Conservation (phyloP, 148 eudicot species). For the Heliosperma pusillum region DNA sequence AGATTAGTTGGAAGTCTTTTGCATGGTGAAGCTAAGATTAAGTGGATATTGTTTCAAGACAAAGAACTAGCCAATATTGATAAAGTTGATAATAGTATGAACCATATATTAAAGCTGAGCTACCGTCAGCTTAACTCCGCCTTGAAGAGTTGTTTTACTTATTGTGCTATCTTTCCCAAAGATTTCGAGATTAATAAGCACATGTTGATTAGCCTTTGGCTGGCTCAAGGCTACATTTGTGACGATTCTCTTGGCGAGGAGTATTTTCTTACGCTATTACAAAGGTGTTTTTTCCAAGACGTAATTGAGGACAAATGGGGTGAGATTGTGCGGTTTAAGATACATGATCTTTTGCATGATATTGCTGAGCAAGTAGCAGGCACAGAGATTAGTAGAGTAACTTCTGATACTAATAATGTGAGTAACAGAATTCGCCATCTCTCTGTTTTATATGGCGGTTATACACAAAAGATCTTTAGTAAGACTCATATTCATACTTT, state of each 20-base stretch:
- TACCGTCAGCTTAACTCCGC: conserved; percentile 3
- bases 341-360: conserved; percentile 14
- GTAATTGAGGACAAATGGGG: not conserved
- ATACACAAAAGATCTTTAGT: conserved; percentile 4
- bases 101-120: conserved; percentile 1
- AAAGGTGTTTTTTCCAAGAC: conserved; percentile 22
- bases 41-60: conserved; percentile 12
- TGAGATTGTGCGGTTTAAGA: not conserved
- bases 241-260: conserved; percentile 10
- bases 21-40: not conserved
- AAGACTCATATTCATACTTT: not conserved
- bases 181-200: conserved; percentile 2
- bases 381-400: conserved; percentile 2
- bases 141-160: conserved; percentile 15
- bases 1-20: conserved; percentile 22
- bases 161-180: conserved; percentile 18
- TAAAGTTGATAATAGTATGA: not conserved
- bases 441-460: not conserved
- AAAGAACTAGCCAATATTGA: conserved; percentile 9
- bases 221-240: conserved; percentile 15
- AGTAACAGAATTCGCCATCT: not conserved
- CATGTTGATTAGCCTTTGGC: conserved; percentile 18
- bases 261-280: conserved; percentile 9
- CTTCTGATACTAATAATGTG: not conserved
- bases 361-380: conserved; percentile 7